phyloP scores from a whole-genome alignment of 2,329 filamentous ascomycete species.

The Metarhizium brunneum region DNA sequence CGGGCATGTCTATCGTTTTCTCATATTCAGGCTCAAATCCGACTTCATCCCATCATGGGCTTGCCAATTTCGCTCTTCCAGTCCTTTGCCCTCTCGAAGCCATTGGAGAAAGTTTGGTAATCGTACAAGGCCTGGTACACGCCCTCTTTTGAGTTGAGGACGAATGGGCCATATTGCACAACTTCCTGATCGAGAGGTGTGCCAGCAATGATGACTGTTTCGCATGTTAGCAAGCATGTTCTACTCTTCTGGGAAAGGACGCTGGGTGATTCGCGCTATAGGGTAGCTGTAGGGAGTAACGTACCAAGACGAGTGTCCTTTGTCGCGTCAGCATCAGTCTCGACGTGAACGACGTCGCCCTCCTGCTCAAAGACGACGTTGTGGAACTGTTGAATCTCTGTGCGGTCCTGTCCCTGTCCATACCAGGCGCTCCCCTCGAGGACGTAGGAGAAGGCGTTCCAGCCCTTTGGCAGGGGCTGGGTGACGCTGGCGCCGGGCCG shows the following conservation, averaged over 20 bases:
- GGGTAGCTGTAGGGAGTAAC: slow-evolving; percentile 3
- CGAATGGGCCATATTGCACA: slow-evolving; percentile 79
- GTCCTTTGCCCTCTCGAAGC: slow-evolving; percentile 67
- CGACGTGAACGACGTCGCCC: slow-evolving; percentile 66
- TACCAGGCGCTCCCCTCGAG: slow-evolving; percentile 65
- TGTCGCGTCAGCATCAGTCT: slow-evolving; percentile 56
- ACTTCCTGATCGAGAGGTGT: slow-evolving; percentile 71
- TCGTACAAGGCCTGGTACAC: slow-evolving; percentile 70
- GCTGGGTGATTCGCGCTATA: background rate
- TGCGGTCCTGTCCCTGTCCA: slow-evolving; percentile 41
- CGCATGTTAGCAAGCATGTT: too few species aligned
- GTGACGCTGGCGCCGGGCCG: slow-evolving; percentile 67
- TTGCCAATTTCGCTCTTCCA: slow-evolving; percentile 88
- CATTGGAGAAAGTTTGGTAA: slow-evolving; percentile 63
- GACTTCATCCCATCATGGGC: slow-evolving; percentile 43
- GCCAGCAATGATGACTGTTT: slow-evolving; percentile 60
- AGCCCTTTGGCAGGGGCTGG: slow-evolving; percentile 68
- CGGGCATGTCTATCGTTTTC: background rate
- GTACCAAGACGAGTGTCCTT: slow-evolving; percentile 42
- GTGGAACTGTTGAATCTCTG: slow-evolving; percentile 60
- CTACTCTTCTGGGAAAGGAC: too few species aligned
- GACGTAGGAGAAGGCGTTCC: slow-evolving; percentile 86
- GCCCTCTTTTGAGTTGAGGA: slow-evolving; percentile 62
- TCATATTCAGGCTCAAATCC: background rate
- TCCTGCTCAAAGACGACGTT: slow-evolving; percentile 80